These are phyloP conservation scores for Hericium erinaceus DNA, from an alignment of 768 basidiomycete species.

Conservation along the genomic window DNA sequence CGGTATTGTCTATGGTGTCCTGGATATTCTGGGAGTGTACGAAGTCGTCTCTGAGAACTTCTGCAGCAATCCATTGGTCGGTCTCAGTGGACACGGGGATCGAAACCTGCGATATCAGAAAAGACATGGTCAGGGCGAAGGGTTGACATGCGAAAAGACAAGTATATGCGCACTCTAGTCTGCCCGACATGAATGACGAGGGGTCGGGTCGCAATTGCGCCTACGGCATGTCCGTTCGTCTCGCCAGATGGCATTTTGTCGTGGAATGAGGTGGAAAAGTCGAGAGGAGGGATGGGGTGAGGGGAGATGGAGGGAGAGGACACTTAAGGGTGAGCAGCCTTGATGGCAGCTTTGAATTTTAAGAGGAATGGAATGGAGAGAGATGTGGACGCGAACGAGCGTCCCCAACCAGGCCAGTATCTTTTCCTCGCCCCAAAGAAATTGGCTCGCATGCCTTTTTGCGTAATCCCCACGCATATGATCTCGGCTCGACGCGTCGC, in stretches of 20 bases:
- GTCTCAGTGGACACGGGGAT: constrained; percentile 76
- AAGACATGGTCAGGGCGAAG: constrained; percentile 2
- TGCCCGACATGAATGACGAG: constrained; percentile 24
- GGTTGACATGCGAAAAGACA: not conserved
- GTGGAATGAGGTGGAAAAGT: not conserved
- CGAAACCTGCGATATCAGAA: constrained; percentile 49
- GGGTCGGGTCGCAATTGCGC: constrained; percentile 27
- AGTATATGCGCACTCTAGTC: constrained; percentile 25
- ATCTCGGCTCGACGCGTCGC: not conserved
- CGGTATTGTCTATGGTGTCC: constrained; percentile 46
- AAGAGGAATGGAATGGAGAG: not conserved
- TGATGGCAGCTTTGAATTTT: constrained; percentile 1
- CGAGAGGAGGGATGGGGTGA: constrained; percentile 9
- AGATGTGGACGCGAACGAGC: too few species aligned
- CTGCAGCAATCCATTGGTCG: constrained; percentile 89
- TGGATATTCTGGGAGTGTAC: constrained; percentile 49
- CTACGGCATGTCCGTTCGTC: constrained; percentile 21
- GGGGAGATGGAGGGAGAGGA: constrained; percentile 5
- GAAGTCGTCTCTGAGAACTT: constrained; percentile 88
- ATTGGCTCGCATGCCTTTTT: not conserved
- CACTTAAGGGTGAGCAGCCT: not conserved
- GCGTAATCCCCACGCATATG: not conserved
- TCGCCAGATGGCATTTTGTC: constrained; percentile 22
- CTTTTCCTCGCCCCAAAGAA: constrained; percentile 9
- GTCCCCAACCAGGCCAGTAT: constrained; percentile 11